phyloP scores from a whole-genome alignment of 2,329 filamentous ascomycete species.

The Talaromyces amestolkiae region DNA sequence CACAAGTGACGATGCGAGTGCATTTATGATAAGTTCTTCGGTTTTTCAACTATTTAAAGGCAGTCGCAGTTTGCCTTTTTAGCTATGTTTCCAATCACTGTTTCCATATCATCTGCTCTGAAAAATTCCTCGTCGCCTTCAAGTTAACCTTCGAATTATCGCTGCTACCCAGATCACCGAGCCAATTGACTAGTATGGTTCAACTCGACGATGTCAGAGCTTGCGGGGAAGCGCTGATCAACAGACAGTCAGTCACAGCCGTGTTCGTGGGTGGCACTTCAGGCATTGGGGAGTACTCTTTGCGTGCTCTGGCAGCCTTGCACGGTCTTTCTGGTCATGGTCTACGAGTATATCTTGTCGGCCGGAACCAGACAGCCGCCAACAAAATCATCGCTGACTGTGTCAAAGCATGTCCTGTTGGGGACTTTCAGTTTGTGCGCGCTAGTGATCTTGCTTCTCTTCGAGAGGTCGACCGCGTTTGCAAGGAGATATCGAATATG shows the following conservation, averaged over 20 bases:
- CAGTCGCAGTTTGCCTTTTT: neutral
- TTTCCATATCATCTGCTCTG: too few relatives aligned
- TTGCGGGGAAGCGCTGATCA: neutral
- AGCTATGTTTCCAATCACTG: too few relatives aligned
- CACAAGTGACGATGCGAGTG: too few relatives aligned
- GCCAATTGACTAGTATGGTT: constrained; percentile 2
- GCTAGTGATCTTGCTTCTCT: constrained; percentile 10
- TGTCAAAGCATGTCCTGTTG: neutral
- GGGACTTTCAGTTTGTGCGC: constrained; percentile 9
- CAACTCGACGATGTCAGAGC: constrained; percentile 9
- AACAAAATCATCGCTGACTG: constrained; percentile 8
- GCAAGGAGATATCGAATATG: constrained; percentile 5
- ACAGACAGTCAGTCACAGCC: neutral
- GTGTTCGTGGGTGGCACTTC: constrained; percentile 12
- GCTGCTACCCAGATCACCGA: neutral
- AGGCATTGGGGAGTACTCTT: constrained; percentile 12
- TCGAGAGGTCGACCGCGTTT: constrained; percentile 10
- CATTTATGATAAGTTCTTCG: neutral
- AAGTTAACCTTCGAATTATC: neutral
- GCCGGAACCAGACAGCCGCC: constrained; percentile 6
- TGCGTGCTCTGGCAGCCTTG: constrained; percentile 2
- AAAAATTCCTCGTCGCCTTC: neutral
- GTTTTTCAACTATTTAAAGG: neutral
- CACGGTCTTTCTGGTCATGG: constrained; percentile 8
- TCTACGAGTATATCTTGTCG: constrained; percentile 6